A percentile compares a stretch with the other conserved stretches of the same genome.
These are phyloP conservation scores for Debaryomyces hansenii DNA, from an alignment of 805 yeast species.

Conservation along the genomic window DNA sequence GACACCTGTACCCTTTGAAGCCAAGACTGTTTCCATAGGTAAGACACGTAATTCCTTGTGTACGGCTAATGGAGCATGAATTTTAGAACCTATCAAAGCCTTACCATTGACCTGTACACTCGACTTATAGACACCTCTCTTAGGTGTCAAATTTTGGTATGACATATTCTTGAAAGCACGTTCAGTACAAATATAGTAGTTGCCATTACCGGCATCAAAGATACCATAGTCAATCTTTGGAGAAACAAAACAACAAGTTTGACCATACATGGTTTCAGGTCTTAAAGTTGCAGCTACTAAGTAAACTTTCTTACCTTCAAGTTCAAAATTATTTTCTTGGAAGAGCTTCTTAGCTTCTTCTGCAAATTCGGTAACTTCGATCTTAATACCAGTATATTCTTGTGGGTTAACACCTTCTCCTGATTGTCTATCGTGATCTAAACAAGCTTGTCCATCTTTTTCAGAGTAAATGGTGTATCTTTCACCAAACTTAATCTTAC, in stretches of 20 bases:
- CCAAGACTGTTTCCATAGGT: slow-evolving; percentile 97
- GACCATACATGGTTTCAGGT: slow-evolving; percentile 99
- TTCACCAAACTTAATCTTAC: slow-evolving; percentile 96
- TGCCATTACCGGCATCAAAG: slow-evolving; percentile 77
- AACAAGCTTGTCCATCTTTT: slow-evolving; percentile 98
- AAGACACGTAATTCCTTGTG: slow-evolving; percentile 73
- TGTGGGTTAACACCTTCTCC: slow-evolving; percentile 98
- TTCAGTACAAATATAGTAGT: slow-evolving; percentile 82
- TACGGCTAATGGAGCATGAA: slow-evolving; percentile 79
- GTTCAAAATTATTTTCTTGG: slow-evolving; percentile 46
- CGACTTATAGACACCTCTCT: slow-evolving; percentile 74
- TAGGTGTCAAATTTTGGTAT: slow-evolving; percentile 89
- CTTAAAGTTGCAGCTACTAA: slow-evolving; percentile 96
- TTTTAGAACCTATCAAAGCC: slow-evolving; percentile 79
- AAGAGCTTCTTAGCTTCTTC: slow-evolving; percentile 51
- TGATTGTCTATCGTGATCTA: slow-evolving; percentile 96
- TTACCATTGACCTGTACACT: slow-evolving; percentile 64
- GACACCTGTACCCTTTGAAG: slow-evolving; percentile 97
- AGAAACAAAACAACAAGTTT: slow-evolving; percentile 95
- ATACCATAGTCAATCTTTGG: slow-evolving; percentile 92
- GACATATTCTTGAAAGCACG: slow-evolving; percentile 98
- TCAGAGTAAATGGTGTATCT: slow-evolving; percentile 96
- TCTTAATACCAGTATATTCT: slow-evolving; percentile 93
- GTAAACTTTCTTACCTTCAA: slow-evolving; percentile 61
- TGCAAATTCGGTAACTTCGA: slow-evolving; percentile 62